Percentiles rank a stretch among this genome's conserved stretches.
Evolutionary conservation across 768 basidiomycete genomes (phyloP).

Genomic region (Suillus brevipes): DNA sequence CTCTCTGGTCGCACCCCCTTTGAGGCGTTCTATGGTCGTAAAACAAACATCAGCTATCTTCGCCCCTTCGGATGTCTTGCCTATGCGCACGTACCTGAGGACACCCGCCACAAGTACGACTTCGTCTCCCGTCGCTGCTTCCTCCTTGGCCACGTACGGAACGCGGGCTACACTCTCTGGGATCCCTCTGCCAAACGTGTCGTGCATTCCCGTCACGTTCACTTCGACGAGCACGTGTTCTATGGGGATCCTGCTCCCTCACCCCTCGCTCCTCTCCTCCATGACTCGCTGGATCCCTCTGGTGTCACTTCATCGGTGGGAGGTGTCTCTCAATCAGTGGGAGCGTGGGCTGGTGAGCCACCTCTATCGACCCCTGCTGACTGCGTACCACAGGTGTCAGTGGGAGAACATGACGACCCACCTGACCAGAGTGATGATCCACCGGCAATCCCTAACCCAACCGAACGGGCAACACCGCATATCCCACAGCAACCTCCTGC

Average conservation of each 20-base stretch:
- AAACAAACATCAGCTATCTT: slow-evolving; percentile 25
- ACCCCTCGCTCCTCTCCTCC: background rate
- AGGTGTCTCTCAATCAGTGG: background rate
- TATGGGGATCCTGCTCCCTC: background rate
- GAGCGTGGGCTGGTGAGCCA: background rate
- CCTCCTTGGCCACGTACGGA: background rate
- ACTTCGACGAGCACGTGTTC: background rate
- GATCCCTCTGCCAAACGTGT: background rate
- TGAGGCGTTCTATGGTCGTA: slow-evolving; percentile 23
- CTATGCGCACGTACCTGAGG: background rate
- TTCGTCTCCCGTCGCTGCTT: background rate
- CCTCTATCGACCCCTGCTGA: background rate
- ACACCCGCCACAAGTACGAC: background rate
- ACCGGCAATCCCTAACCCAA: too few species aligned
- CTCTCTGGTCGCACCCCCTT: slow-evolving; percentile 21
- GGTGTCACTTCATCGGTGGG: background rate
- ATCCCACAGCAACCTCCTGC: too few species aligned
- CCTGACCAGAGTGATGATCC: background rate
- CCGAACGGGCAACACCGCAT: too few species aligned
- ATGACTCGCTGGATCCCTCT: background rate
- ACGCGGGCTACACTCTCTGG: background rate
- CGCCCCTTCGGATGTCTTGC: slow-evolving; percentile 20
- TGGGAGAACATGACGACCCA: background rate
- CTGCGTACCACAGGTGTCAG: background rate
- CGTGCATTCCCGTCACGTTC: background rate